A percentile compares a stretch with the other conserved stretches of the same genome.
These are phyloP conservation scores for Amanita exitialis DNA, from an alignment of 768 basidiomycete genomes.

Conservation along the genomic window DNA sequence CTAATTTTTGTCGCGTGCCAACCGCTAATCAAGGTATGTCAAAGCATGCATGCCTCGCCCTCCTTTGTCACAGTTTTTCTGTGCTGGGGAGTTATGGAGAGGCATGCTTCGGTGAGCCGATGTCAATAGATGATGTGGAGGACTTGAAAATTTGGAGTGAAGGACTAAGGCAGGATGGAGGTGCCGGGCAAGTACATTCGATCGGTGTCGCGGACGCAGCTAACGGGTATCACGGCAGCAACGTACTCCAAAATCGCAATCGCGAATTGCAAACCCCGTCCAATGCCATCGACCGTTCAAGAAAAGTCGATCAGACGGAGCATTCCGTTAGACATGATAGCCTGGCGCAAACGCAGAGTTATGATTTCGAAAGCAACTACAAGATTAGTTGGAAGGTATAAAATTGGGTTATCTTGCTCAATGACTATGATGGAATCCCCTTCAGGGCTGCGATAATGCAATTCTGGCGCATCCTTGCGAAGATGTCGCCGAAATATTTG, in stretches of 20 bases:
- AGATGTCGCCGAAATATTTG: neutral
- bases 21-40: conserved; percentile 29
- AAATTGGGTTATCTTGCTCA: neutral
- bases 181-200: neutral
- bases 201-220: conserved; percentile 31
- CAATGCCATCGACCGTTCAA: neutral
- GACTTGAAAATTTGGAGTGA: conserved; percentile 42
- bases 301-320: neutral
- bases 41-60: conserved; percentile 28
- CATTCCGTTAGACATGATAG: neutral
- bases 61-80: conserved; percentile 40
- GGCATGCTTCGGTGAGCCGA: conserved; percentile 40
- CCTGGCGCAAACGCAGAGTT: neutral
- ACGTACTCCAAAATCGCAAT: neutral
- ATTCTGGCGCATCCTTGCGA: neutral
- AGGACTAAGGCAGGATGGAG: conserved; percentile 27
- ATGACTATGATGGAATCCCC: neutral
- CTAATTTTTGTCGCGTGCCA: conserved; percentile 45
- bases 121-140: conserved; percentile 28
- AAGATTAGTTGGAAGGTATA: neutral
- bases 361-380: neutral
- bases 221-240: conserved; percentile 18
- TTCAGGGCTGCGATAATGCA: neutral
- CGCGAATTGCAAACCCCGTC: neutral
- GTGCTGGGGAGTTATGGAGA: conserved; percentile 35